A percentile compares a stretch with the other conserved stretches of the same genome.
Conservation (phyloP, 208 protist species). For the Crithidia bombi region DNA sequence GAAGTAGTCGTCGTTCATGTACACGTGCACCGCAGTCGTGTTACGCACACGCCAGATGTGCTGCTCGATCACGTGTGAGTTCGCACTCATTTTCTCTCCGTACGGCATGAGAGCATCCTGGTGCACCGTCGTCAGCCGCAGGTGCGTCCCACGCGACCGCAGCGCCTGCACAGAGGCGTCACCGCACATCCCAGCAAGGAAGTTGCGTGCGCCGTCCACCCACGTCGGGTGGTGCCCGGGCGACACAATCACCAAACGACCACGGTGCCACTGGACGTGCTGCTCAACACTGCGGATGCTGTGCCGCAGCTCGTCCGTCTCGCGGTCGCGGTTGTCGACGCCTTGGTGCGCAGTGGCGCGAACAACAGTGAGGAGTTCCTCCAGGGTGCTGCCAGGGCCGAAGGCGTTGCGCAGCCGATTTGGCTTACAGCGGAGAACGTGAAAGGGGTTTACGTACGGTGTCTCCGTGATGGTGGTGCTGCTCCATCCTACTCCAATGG, state of each 20-base stretch:
- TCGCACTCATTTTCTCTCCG: conserved; percentile 42
- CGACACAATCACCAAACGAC: conserved; percentile 93
- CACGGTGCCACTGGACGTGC: conserved; percentile 92
- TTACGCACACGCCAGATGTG: conserved; percentile 63
- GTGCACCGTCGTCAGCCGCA: conserved; percentile 67
- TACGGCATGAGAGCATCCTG: conserved; percentile 63
- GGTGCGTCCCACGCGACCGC: conserved; percentile 40
- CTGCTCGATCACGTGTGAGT: conserved; percentile 63
- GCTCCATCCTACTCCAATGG: too few species aligned
- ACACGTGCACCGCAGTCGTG: conserved; percentile 58
- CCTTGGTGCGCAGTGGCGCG: too few species aligned
- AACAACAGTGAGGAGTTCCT: too few species aligned
- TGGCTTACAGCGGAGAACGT: background rate
- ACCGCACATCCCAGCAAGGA: conserved; percentile 45
- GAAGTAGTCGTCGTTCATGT: conserved; percentile 84
- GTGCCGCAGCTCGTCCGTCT: conserved; percentile 93
- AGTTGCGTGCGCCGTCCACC: conserved; percentile 77
- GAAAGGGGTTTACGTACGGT: conserved; percentile 1
- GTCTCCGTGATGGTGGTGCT: too few species aligned
- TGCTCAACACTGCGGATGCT: conserved; percentile 94
- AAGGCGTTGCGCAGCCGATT: background rate
- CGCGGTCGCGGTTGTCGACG: conserved; percentile 14
- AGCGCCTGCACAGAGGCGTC: conserved; percentile 26
- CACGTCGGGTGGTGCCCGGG: conserved; percentile 94
- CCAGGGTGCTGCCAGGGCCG: too few species aligned